Evolutionary conservation across 129 eudicot species (phyloP), one percentile per base, ranked within the genome.

Genomic region (Silybum marianum): DNA sequence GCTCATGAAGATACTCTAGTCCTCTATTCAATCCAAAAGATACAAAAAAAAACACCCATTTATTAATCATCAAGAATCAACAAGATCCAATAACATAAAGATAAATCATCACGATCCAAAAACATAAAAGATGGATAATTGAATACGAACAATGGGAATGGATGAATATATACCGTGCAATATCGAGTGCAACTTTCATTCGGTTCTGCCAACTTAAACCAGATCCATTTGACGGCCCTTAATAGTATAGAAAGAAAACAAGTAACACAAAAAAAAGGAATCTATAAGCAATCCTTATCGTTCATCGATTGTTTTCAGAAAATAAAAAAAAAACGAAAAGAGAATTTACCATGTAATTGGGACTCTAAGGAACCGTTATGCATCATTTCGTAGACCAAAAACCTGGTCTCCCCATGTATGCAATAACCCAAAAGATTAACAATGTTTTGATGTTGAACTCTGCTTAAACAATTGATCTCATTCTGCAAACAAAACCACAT

Each of bases 1-100:
- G 95, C 89, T 95, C 99, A 23, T 95, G 99, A 81, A 95, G 92
- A 85, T 89, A 93, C 83, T 95, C 99, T 63, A 95, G 87, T 48
- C 99, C 99, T 93, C 99, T 95, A 82, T 30, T 73, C 80, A 79
- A 89, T 71, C 68, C 48, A 83, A 80, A 80, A 42, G 18, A 75
- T 74, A n/a, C n/a, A n/a, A n/a, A 16, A 22, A 65, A 69, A 58
- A 78, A 71, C 73, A 46, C 76, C 73, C 58, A 65, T 24, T 16
- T n/a, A 25, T 72, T 51, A 73, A 68, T 62, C 48, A 42, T 65
- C 62, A 10, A 74, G n/a, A 70, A 71, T 23, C 68, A 39, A 32
- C 60, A 71, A n/a, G 30, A 51, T 54, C 6, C 39, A 71, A 71
- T 12, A 77, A 7, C 69, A 7, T 14, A 66, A 24, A 65, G 48